Base-by-base conservation (phyloP, 345 rosid species). In the Populus nigra region DNA sequence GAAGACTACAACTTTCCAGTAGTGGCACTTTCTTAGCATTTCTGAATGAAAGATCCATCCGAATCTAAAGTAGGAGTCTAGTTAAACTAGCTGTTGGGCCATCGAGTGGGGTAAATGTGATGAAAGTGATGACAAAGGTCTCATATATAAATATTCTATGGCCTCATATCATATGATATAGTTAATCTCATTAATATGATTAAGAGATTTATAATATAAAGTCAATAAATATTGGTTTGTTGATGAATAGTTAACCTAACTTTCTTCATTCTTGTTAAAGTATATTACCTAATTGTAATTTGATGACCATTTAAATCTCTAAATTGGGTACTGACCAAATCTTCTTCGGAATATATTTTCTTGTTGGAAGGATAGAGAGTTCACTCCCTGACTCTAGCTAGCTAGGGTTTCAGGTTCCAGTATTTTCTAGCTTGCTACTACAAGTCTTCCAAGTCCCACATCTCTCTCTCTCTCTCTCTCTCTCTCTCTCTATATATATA, bases 271-370 rank as follows among this genome's bases (percentile, higher is more conserved):
- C 69, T 70, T 70, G 77, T 50, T 73, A 11, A 75, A 68, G 23
- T 75, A 73, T 68, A 81, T 53, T 18, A 82, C 81, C 77, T 73
- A 76, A 77, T 53, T 70, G 49, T 53, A 53, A 76, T 76, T 68
- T 65, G 49, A 73, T 75, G 47, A 47, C 80, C 80, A 78, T 76
- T 79, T 68, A 70, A 33, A 77, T 75, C 57, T 36, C 73, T 29
- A 18, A 77, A 71, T 68, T 50, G 82, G 81, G 61, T 79, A 71
- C 8, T 0, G 5, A 73, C 75, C 86, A 85, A 82, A 82, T 80
- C 80, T 55, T 53, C 53, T 68, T 62, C n/a, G 49, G 41, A 47
- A 43, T 38, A 68, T 8, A 67, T 75, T 80, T 70, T 78, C 70
- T 78, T 69, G 78, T 65, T 80, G 74, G 68, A 50, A 77, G 5